Conservation (phyloP, 2,329 filamentous ascomycete genomes). For the Zasmidium citrigriseum region DNA sequence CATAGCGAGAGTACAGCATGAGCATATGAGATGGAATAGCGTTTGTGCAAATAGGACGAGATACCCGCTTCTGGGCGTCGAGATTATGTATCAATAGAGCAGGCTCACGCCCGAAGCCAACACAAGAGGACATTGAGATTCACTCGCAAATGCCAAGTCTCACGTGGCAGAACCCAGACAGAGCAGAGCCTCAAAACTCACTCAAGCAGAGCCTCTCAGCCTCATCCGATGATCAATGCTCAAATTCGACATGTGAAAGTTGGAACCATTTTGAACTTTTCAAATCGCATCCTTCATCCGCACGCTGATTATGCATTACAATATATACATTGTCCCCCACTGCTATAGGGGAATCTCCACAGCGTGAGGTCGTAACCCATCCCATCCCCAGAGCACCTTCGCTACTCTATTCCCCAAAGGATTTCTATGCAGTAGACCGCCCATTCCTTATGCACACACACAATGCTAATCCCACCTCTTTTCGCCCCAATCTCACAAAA, state of each 20-base stretch:
- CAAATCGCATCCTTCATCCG: background rate
- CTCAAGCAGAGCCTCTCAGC: no score
- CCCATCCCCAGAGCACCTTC: background rate
- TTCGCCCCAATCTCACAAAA: conserved; percentile 9
- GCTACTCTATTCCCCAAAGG: background rate
- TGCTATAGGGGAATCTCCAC: conserved; percentile 14
- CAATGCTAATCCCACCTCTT: background rate
- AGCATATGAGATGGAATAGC: background rate
- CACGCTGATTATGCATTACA: conserved; percentile 21
- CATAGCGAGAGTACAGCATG: background rate
- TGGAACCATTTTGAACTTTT: background rate
- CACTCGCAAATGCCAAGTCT: background rate
- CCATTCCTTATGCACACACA: background rate
- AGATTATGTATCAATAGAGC: background rate
- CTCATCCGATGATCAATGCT: no score
- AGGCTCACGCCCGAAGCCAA: no score
- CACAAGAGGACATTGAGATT: background rate
- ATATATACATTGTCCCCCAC: conserved; percentile 21
- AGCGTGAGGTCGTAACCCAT: conserved; percentile 22
- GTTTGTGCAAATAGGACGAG: background rate
- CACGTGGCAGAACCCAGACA: background rate
- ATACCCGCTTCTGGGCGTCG: conserved; percentile 1
- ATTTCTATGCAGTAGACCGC: conserved; percentile 2
- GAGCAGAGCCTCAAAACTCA: no score
- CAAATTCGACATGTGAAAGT: no score